Conservation (phyloP, 805 yeast species). For the Candida alai region DNA sequence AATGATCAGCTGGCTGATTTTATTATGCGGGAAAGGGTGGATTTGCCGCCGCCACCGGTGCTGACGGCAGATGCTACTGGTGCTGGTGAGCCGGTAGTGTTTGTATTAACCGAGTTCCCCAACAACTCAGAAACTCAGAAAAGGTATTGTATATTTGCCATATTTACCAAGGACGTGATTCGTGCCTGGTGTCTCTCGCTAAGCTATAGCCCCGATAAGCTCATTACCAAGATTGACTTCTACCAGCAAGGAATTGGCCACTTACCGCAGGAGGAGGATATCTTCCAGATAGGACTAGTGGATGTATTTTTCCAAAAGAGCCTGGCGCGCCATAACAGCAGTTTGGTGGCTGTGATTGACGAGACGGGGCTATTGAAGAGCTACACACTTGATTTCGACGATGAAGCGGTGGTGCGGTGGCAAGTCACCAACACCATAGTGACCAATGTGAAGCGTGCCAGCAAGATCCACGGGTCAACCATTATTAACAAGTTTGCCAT, state of each 20-base stretch:
- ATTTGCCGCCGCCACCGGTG: slow-evolving; percentile 1
- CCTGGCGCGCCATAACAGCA: slow-evolving; percentile 15
- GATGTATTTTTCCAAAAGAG: slow-evolving; percentile 19
- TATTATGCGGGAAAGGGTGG: slow-evolving; percentile 11
- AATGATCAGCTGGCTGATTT: slow-evolving; percentile 30
- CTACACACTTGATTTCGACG: slow-evolving; percentile 19
- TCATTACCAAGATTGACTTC: slow-evolving; percentile 14
- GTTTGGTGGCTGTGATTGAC: slow-evolving; percentile 58
- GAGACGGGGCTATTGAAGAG: slow-evolving; percentile 23
- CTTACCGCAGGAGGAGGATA: slow-evolving; percentile 34
- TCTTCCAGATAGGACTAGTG: slow-evolving; percentile 50
- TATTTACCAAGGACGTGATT: slow-evolving; percentile 37
- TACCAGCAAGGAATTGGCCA: slow-evolving; percentile 30
- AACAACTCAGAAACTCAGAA: slow-evolving; percentile 1
- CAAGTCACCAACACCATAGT: slow-evolving; percentile 42
- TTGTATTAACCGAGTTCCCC: slow-evolving; percentile 17
- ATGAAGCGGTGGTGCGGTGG: slow-evolving; percentile 46
- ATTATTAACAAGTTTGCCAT: slow-evolving; percentile 67
- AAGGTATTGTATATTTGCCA: slow-evolving; percentile 44
- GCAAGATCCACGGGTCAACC: slow-evolving; percentile 68
- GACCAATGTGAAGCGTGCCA: slow-evolving; percentile 53
- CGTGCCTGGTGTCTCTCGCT: slow-evolving; percentile 40
- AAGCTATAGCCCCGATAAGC: slow-evolving; percentile 12
- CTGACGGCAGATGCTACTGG: background rate
- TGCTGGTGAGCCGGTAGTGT: slow-evolving; percentile 19